These are phyloP conservation scores for Pseudocohnilembus persalinus DNA, from an alignment of 169 alveolate genomes.

Conservation along the genomic window DNA sequence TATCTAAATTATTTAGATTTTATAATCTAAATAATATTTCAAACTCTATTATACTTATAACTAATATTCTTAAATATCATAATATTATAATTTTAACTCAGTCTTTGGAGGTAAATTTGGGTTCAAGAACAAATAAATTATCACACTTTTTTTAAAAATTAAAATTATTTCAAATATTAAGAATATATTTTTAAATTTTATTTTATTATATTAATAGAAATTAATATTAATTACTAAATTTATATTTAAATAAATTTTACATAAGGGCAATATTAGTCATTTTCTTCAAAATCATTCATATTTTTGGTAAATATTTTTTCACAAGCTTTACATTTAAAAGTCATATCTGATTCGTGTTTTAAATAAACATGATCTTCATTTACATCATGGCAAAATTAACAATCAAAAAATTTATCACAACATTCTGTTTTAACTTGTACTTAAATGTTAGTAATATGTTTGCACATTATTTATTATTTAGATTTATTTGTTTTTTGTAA, in stretches of 20 bases:
- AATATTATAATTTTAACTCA: too few species aligned
- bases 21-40: too few species aligned
- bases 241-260: neutral
- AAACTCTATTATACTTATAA: too few species aligned
- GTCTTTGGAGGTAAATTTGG: neutral
- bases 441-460: neutral
- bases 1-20: too few species aligned
- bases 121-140: neutral
- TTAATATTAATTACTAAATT: too few species aligned
- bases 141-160: neutral
- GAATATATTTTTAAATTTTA: too few species aligned
- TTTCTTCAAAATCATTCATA: neutral
- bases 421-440: neutral
- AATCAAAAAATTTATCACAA: neutral
- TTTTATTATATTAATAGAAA: too few species aligned
- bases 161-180: too few species aligned
- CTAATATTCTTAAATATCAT: too few species aligned
- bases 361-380: neutral
- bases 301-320: neutral
- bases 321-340: neutral
- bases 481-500: too few species aligned
- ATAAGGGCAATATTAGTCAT: neutral
- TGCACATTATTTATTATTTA: neutral
- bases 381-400: neutral
- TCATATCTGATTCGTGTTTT: neutral